Evolutionary conservation across 2,329 filamentous ascomycete species (phyloP), one percentile per base, ranked within the genome.

Genomic region (Metarhizium robertsii): DNA sequence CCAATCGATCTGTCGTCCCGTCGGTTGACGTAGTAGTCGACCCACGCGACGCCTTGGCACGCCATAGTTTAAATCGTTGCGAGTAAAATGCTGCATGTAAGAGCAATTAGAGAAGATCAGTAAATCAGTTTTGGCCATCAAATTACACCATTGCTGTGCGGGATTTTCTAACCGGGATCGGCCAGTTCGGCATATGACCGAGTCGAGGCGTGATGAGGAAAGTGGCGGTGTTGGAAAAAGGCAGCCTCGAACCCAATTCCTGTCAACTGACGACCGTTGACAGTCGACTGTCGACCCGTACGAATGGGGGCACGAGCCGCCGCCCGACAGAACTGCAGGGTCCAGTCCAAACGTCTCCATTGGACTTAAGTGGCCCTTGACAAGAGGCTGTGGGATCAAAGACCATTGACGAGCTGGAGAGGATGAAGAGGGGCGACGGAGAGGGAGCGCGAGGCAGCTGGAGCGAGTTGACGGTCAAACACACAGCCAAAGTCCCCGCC

Each of bases 161-260:
- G 42, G 18, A 52, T 48, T 52, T 55, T 45, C 11, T 20, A 30
- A n/a, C 11, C 18, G 43, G 4, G 16, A 20, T 13, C 8, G 43
- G 18, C 43, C 18, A 18, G 43, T 38, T 42, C 49, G 48, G 53
- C 16, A 5, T 43, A 6, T 52, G 42, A 40, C 45, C 50, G 54
- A 45, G 34, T 51, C 29, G 25, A 36, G 25, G 20, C 43, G 43
- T 25, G n/a, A 25, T 46, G 51, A n/a, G 14, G 32, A 52, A 53
- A 36, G 42, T 53, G 45, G 58, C 2, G 55, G 61, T 8, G 38
- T 63, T 1, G 62, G 58, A 36, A 40, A 54, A 13, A 56, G 7
- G 38, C 25, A 25, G 25, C 25, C 25, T 25, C 25, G 25, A 25
- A 25, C 25, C 25, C 25, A 25, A 25, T 25, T 25, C 25, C 25